Evolutionary conservation across 768 basidiomycete species (phyloP), one percentile per base, ranked within the genome.

Genomic region (Tricholoma terreum): DNA sequence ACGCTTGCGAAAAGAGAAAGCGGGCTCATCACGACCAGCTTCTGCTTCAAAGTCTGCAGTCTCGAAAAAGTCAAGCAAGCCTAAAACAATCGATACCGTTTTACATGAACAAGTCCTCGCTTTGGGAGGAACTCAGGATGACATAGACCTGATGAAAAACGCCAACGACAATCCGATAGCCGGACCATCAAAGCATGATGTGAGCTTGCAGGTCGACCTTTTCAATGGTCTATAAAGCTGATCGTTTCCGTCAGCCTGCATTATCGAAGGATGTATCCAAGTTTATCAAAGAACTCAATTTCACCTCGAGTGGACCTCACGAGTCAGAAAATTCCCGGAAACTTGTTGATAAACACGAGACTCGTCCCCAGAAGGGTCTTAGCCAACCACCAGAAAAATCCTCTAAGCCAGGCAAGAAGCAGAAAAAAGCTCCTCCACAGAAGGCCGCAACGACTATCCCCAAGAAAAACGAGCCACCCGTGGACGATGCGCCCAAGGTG

Each of bases 81-180:
- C 53, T 22, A 63, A 60, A 34, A 59, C 62, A 14, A 43, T 43
- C 11, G 63, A 65, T 51, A 54, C 54, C 4, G 42, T 64, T 53
- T 50, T 71, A 45, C 72, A 70, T 56, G 63, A 70, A 8, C 71
- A 74, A 52, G 66, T 82, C 5, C 59, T 69, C 6, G 75, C 77
- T 1, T 63, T 83, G 2, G 83, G 81, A 21, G 82, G 80, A 19
- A 77, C 75, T 36, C 74, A 77, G 33, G 76, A 73, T 15, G 82
- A 84, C 59, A 66, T 73, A n/a, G 73, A 77, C 21, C 61, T 83
- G 30, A 58, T 82, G 50, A 77, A 77, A 57, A 73, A 69, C 54
- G 63, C 73, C 9, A 72, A 75, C 31, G 70, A 73, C 27, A 65
- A 69, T 33, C 61, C 68, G 9, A 63, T 62, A 11, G 62, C 69